A percentile compares a stretch with the other conserved stretches of the same genome.
Conservation (phyloP, 1,284 basidiomycete genomes). For the Sphaerobolus stellatus region DNA sequence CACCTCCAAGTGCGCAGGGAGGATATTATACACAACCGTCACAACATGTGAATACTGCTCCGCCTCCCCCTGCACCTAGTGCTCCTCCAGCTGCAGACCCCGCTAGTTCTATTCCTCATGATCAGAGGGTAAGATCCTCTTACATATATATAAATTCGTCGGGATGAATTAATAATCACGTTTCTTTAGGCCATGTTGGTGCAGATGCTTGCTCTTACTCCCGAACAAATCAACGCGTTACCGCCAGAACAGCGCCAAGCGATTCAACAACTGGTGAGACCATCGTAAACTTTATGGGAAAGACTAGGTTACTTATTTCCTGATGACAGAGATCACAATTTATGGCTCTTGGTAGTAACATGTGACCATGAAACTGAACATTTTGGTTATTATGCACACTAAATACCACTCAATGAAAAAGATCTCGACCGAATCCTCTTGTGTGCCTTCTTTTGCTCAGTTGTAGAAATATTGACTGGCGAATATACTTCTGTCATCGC, state of each 20-base stretch:
- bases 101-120: slow-evolving; percentile 30
- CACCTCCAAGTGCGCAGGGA: slow-evolving; percentile 12
- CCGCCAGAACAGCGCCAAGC: slow-evolving; percentile 81
- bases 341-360: neutral
- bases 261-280: slow-evolving; percentile 81
- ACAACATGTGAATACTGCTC: slow-evolving; percentile 24
- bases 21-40: slow-evolving; percentile 46
- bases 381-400: neutral
- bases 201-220: slow-evolving; percentile 84
- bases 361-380: neutral
- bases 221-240: slow-evolving; percentile 83
- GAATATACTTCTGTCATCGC: too few relatives aligned
- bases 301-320: neutral
- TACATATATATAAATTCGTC: too few relatives aligned
- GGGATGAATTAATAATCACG: slow-evolving; percentile 13
- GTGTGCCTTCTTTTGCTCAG: too few relatives aligned
- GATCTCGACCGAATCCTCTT: too few relatives aligned
- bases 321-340: slow-evolving; percentile 12
- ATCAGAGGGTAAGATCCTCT: slow-evolving; percentile 26
- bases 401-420: too few relatives aligned
- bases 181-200: slow-evolving; percentile 68
- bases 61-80: slow-evolving; percentile 24
- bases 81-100: slow-evolving; percentile 28
- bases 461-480: too few relatives aligned
- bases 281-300: slow-evolving; percentile 14